Percentiles rank a stretch among this genome's conserved stretches.
These are phyloP conservation scores for Chaetomidium leptoderma DNA, from an alignment of 495 filamentous ascomycete species.

Conservation along the genomic window DNA sequence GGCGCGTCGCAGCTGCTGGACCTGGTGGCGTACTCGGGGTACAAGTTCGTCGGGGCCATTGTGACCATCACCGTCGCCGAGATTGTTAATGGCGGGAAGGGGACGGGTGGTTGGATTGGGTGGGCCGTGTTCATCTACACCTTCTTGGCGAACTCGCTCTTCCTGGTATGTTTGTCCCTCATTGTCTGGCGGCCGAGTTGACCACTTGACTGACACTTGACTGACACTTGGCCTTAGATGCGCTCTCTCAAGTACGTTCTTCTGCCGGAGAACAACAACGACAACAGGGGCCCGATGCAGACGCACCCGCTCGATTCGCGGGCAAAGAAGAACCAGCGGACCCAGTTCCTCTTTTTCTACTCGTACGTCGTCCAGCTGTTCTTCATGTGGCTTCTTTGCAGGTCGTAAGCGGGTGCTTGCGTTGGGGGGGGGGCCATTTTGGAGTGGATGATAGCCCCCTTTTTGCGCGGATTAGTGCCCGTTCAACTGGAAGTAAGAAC, in stretches of 20 bases:
- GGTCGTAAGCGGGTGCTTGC: slow-evolving; percentile 21
- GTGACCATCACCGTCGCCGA: slow-evolving; percentile 74
- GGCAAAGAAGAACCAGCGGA: slow-evolving; percentile 80
- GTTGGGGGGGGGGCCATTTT: too few relatives aligned
- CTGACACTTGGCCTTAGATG: slow-evolving; percentile 56
- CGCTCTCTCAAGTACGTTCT: slow-evolving; percentile 94
- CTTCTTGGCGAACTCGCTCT: slow-evolving; percentile 91
- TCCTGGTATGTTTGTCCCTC: slow-evolving; percentile 61
- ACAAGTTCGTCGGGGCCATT: slow-evolving; percentile 98
- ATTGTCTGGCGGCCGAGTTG: neutral
- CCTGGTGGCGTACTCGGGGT: slow-evolving; percentile 90
- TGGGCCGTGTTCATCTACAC: slow-evolving; percentile 89
- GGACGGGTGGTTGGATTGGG: slow-evolving; percentile 79
- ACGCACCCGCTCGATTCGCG: slow-evolving; percentile 63
- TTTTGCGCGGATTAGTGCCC: too few relatives aligned
- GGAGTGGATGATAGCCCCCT: too few relatives aligned
- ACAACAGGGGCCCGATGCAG: slow-evolving; percentile 65
- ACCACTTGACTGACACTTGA: neutral
- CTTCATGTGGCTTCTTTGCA: slow-evolving; percentile 88
- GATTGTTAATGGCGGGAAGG: slow-evolving; percentile 67
- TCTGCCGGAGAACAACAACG: slow-evolving; percentile 72
- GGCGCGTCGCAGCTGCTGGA: slow-evolving; percentile 84
- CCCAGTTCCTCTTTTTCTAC: slow-evolving; percentile 94
- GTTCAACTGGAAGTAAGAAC: too few relatives aligned
- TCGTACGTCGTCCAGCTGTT: slow-evolving; percentile 88